phyloP scores from a whole-genome alignment of 768 basidiomycete genomes.

The Gyrodon lividus region DNA sequence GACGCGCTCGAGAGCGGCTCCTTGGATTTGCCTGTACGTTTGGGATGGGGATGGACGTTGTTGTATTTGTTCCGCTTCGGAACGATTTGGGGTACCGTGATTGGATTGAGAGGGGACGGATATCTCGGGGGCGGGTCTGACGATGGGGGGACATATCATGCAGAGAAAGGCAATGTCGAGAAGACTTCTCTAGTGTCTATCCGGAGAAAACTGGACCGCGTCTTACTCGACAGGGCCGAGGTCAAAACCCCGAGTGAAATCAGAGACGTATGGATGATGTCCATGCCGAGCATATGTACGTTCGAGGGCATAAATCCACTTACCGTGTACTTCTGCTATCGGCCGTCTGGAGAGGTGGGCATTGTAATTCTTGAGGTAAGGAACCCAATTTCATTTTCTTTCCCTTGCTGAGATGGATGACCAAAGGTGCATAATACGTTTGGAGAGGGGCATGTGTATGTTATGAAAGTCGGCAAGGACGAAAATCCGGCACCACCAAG shows the following conservation, averaged over 20 bases:
- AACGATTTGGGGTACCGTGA: constrained; percentile 40
- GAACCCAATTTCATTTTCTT: background rate
- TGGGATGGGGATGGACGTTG: constrained; percentile 12
- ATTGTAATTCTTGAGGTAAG: constrained; percentile 58
- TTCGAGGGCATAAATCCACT: constrained; percentile 72
- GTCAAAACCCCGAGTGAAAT: constrained; percentile 20
- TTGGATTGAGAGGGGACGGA: constrained; percentile 44
- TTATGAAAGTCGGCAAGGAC: constrained; percentile 44
- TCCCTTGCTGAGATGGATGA: background rate
- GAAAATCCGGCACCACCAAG: constrained; percentile 40
- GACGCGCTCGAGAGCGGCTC: constrained; percentile 46
- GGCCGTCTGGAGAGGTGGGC: constrained; percentile 30
- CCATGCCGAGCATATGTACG: constrained; percentile 68
- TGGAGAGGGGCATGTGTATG: constrained; percentile 63
- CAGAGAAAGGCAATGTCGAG: background rate
- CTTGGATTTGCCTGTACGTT: constrained; percentile 39
- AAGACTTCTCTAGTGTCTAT: constrained; percentile 27
- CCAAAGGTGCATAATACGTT: constrained; percentile 72
- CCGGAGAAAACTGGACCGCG: constrained; percentile 38
- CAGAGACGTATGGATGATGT: constrained; percentile 66
- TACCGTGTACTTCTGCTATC: constrained; percentile 66
- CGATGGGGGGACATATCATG: constrained; percentile 10
- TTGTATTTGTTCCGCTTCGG: constrained; percentile 60
- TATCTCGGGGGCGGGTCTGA: constrained; percentile 40
- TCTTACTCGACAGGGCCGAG: constrained; percentile 33